Conservation (phyloP, 78 protist species). For the Speleostelium caveatum region DNA sequence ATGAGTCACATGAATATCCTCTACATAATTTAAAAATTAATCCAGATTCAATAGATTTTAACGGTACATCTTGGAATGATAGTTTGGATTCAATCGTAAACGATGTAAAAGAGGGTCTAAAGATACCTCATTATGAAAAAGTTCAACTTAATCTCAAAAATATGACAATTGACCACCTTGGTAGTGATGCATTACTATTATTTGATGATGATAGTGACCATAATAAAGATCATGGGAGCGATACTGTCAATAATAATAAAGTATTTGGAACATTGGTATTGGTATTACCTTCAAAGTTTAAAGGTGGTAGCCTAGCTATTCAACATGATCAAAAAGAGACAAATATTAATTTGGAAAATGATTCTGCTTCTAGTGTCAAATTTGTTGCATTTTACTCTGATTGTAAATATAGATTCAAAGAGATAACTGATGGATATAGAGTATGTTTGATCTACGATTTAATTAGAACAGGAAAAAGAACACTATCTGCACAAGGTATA, state of each 20-base stretch:
- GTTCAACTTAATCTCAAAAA: not conserved
- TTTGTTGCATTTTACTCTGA: slow-evolving; percentile 23
- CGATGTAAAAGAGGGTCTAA: not conserved
- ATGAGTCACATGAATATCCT: too few relatives aligned
- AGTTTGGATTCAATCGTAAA: not conserved
- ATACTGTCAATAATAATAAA: not conserved
- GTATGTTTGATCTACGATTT: slow-evolving; percentile 26
- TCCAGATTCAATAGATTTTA: too few relatives aligned
- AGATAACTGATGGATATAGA: slow-evolving; percentile 16
- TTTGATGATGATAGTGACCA: not conserved
- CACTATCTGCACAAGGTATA: not conserved
- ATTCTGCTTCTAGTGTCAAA: slow-evolving; percentile 1
- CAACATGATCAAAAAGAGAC: not conserved
- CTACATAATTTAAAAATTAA: too few relatives aligned
- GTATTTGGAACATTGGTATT: slow-evolving; percentile 20
- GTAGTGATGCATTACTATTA: too few relatives aligned
- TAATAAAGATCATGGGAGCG: slow-evolving; percentile 3
- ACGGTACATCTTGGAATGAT: not conserved
- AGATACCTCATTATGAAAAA: not conserved
- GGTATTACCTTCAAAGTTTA: slow-evolving; percentile 16
- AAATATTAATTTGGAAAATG: not conserved
- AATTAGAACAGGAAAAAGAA: slow-evolving; percentile 28
- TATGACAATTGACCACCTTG: not conserved
- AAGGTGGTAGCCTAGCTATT: slow-evolving; percentile 20
- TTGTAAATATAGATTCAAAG: slow-evolving; percentile 2